phyloP scores from a whole-genome alignment of 108 stramenopile species.

The Phaeodactylum tricornutum region DNA sequence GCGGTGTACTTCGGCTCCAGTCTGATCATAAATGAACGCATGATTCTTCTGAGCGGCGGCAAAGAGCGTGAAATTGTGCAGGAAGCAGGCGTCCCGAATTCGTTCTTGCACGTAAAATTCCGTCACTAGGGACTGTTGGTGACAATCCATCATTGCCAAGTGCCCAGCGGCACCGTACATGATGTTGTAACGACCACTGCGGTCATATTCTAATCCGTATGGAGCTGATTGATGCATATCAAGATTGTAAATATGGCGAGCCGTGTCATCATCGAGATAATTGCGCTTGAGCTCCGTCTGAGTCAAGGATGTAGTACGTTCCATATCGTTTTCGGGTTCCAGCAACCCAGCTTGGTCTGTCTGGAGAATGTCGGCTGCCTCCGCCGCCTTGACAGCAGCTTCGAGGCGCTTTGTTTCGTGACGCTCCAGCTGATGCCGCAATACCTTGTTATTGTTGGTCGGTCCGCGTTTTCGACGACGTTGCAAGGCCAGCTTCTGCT shows the following conservation, averaged over 20 bases:
- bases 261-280: conserved; percentile 30
- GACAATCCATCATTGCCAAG: conserved; percentile 78
- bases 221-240: conserved; percentile 41
- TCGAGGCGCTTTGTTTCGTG: conserved; percentile 52
- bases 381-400: conserved; percentile 63
- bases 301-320: conserved; percentile 50
- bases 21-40: conserved; percentile 93
- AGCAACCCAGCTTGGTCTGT: conserved; percentile 54
- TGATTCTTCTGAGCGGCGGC: conserved; percentile 95
- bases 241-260: conserved; percentile 71
- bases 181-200: conserved; percentile 58
- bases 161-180: conserved; percentile 49
- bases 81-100: conserved; percentile 82
- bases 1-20: conserved; percentile 91
- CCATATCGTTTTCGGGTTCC: conserved; percentile 72
- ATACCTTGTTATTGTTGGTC: conserved; percentile 20
- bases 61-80: conserved; percentile 88
- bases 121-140: conserved; percentile 29
- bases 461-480: conserved; percentile 13
- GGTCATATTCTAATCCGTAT: conserved; percentile 67
- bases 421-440: conserved; percentile 24
- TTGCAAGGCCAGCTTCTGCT: conserved; percentile 34
- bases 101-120: conserved; percentile 81
- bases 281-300: conserved; percentile 47
- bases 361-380: conserved; percentile 62